Evolutionary conservation across 2,329 filamentous ascomycete species (phyloP), one percentile per base, ranked within the genome.

Genomic region (Pseudogymnoascus sp.): DNA sequence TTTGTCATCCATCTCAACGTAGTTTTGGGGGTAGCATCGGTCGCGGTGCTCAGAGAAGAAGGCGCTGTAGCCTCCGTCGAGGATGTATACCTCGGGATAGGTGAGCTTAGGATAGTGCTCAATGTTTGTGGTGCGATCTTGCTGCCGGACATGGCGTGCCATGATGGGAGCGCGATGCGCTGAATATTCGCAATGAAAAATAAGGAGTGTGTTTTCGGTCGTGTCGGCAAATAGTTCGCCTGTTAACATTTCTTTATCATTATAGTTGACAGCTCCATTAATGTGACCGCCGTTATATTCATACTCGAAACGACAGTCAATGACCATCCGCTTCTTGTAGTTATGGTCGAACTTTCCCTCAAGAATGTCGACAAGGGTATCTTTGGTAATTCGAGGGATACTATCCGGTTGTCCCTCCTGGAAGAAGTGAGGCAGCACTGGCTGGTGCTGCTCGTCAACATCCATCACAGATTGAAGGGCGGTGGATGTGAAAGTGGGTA

Each of bases 121-220:
- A 61, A 86, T 85, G 74, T 99, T 99, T 71, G 86, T 81, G 37
- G 86, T 85, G 64, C 94, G 90, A 75, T 99, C 94, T 72, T 90
- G 87, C 64, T 91, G 87, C 67, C 94, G 92, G 65, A 99, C 86
- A 74, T 92, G 91, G 70, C 94, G 92, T 59, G 94, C 94, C 89
- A 97, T 97, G 66, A 96, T 87, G 55, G 94, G 94, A 52, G 94
- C 94, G 65, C 94, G 90, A 74, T 97, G 93, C 39, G 91, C 93
- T 35, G 94, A 97, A 77, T 97, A 99, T 77, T 99, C 94, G 83
- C 94, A 99, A 78, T 99, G 94, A 70, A 99, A 90, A 67, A 99
- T 87, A 65, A 99, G 77, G 9, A 97, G 80, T 0, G 92, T 94
- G 67, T 86, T 88, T 59, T 87, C 83, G 15, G 82, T 80, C 31